Base-by-base conservation (phyloP, 495 filamentous ascomycete genomes). In the Hypoxylon fuscum region DNA sequence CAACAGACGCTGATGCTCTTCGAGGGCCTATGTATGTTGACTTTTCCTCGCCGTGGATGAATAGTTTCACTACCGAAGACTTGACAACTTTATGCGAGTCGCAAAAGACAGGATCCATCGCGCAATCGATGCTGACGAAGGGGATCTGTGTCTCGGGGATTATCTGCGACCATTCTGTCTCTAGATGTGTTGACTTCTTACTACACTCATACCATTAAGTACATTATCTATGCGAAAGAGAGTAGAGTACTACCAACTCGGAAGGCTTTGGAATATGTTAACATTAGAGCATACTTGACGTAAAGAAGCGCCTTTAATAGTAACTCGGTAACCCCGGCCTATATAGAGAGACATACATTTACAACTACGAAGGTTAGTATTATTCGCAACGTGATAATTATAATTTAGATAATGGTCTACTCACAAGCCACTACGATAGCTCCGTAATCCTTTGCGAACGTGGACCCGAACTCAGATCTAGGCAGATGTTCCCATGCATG, bases 51-150 rank as follows among this genome's bases (percentile, higher is more conserved):
- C 41, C 34, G 2, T 59, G 22, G 11, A 35, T 37, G 31, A 72
- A 71, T 14, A 77, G 22, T 27, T 62, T 68, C 12, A 76, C 59
- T 8, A 68, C 58, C n/a, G 72, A 66, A 37, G 70, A 70, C 17
- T 65, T 68, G 18, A 66, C 56, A 3, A 75, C 59, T 4, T 60
- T 68, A 37, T 71, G 12, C 2, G 69, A 70, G 22, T 64, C 67
- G 22, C 74, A 75, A 2, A 68, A 40, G 5, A 27, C 54, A 2
- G 55, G 54, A 5, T 48, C 56, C 0, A 34, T 32, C 10, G 55
- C 59, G 37, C 71, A 73, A 55, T 79, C 71, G 32, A 80, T 57
- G 57, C 85, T 87, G 43, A 86, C 59, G 55, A 57, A 34, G 25
- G 45, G 41, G 5, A 47, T 0, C 42, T 45, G 38, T 11, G 52